Conservation (phyloP, 2,329 filamentous ascomycete species). For the Exophiala sideris region DNA sequence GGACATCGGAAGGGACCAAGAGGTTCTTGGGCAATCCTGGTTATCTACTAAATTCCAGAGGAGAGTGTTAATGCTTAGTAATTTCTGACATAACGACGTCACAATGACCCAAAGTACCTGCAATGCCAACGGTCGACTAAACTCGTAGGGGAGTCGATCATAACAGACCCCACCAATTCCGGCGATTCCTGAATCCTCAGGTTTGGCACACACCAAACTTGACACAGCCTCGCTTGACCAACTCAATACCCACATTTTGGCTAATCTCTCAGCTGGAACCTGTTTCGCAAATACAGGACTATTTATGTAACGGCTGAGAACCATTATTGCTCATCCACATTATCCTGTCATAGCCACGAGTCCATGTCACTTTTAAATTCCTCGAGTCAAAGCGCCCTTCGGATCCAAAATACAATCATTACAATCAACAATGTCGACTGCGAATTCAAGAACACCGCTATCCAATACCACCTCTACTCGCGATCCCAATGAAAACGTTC, state of each 20-base stretch:
- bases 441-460: constrained; percentile 23
- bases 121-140: no score
- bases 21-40: no score
- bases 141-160: no score
- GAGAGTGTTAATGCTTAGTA: no score
- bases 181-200: no score
- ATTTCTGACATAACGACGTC: no score
- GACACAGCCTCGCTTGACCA: constrained; percentile 15
- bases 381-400: background rate
- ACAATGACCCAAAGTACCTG: no score
- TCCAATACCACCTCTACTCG: constrained; percentile 23
- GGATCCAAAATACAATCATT: background rate
- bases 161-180: no score
- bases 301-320: constrained; percentile 15
- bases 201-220: no score
- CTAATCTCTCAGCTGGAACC: constrained; percentile 13
- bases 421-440: constrained; percentile 22
- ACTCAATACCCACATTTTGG: constrained; percentile 13
- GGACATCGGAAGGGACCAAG: no score
- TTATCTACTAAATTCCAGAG: no score
- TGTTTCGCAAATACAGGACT: constrained; percentile 1
- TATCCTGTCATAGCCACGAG: background rate
- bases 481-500: constrained; percentile 25
- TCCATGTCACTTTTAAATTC: constrained; percentile 1
- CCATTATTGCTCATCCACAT: background rate